Percentiles rank a stretch among this genome's conserved stretches.
Conservation (phyloP, 73 alveolate species). For the Paramecium sonneborni region DNA sequence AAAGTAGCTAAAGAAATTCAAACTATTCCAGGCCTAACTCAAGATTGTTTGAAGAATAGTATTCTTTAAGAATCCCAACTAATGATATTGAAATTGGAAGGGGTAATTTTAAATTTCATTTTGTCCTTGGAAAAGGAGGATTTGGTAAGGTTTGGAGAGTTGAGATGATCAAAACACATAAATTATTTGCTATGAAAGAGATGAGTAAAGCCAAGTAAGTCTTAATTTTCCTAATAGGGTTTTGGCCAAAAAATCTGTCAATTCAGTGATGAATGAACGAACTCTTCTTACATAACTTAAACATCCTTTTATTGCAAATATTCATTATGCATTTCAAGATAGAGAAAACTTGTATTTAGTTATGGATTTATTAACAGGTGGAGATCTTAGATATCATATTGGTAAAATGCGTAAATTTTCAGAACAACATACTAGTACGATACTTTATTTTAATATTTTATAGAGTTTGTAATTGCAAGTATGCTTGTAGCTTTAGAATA, state of each 20-base stretch:
- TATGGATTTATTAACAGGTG: constrained; percentile 81
- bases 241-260: constrained; percentile 81
- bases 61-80: not conserved
- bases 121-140: constrained; percentile 48
- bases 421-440: constrained; percentile 78
- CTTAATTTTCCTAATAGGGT: constrained; percentile 63
- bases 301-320: constrained; percentile 85
- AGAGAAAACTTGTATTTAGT: constrained; percentile 78
- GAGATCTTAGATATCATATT: constrained; percentile 79
- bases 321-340: constrained; percentile 86
- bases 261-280: constrained; percentile 84
- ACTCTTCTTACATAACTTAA: constrained; percentile 73
- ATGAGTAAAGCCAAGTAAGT: constrained; percentile 70
- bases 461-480: constrained; percentile 73
- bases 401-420: constrained; percentile 69
- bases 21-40: not conserved
- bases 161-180: constrained; percentile 69
- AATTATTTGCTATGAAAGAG: constrained; percentile 81
- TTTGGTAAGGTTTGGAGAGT: constrained; percentile 83
- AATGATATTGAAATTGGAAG: not conserved
- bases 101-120: constrained; percentile 45
- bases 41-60: not conserved
- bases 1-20: not conserved
- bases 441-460: constrained; percentile 43
- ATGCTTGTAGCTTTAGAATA: constrained; percentile 74